Evolutionary conservation across 164 flowering plant genomes (phyloP).

Genomic region (Magnolia changhungtana): DNA sequence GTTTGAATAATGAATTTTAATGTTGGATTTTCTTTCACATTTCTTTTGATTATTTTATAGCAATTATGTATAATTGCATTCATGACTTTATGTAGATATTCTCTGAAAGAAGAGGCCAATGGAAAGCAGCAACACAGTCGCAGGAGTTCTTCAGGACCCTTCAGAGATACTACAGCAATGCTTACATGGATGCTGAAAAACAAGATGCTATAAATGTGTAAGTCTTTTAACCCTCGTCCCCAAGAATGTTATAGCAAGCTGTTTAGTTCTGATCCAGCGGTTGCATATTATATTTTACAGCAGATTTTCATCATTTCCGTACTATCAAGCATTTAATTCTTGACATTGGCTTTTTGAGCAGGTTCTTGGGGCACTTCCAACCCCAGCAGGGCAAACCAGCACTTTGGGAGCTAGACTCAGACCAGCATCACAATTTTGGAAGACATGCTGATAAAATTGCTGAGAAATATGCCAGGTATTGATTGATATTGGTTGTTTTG

Average conservation of each 20-base stretch:
- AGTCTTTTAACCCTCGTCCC: constrained; percentile 18
- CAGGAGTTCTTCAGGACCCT: constrained; percentile 84
- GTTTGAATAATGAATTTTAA: background rate
- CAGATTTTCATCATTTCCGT: background rate
- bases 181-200: constrained; percentile 91
- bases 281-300: background rate
- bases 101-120: constrained; percentile 85
- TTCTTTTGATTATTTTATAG: background rate
- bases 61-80: too few species aligned
- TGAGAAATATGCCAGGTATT: constrained; percentile 60
- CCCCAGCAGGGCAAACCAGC: constrained; percentile 82
- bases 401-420: constrained; percentile 86
- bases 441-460: constrained; percentile 29
- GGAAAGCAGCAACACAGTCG: constrained; percentile 87
- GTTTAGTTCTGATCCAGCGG: background rate
- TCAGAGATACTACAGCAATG: constrained; percentile 82
- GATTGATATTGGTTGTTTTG: background rate
- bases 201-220: constrained; percentile 95
- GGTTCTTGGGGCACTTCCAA: constrained; percentile 88
- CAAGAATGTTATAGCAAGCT: background rate
- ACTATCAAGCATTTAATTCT: background rate
- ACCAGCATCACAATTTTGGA: constrained; percentile 64
- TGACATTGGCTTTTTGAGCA: constrained; percentile 21
- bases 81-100: constrained; percentile 53
- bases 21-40: background rate